These are phyloP conservation scores for Sugiyamaella valdiviana DNA, from an alignment of 805 yeast species.

Conservation along the genomic window DNA sequence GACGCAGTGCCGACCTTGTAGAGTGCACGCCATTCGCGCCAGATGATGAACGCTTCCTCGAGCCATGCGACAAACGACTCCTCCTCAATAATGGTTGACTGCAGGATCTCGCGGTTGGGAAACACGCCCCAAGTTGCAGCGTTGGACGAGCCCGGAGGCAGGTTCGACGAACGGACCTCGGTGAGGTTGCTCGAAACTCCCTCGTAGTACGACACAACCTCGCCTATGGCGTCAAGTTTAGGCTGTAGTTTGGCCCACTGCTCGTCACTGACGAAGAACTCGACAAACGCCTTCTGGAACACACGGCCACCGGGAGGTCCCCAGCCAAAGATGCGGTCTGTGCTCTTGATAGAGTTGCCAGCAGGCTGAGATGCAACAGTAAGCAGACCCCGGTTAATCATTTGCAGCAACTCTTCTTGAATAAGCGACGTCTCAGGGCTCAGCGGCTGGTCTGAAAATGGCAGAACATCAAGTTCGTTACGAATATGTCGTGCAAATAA, in stretches of 20 bases:
- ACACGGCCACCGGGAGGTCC: conserved; percentile 87
- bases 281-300: conserved; percentile 92
- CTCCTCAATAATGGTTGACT: conserved; percentile 85
- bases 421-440: conserved; percentile 87
- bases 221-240: conserved; percentile 38
- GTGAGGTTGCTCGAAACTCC: conserved; percentile 44
- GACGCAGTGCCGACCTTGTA: conserved; percentile 52
- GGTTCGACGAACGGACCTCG: conserved; percentile 42
- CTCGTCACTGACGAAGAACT: conserved; percentile 67
- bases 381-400: conserved; percentile 70
- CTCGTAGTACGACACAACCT: conserved; percentile 64
- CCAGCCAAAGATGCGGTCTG: conserved; percentile 95
- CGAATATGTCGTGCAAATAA: conserved; percentile 69
- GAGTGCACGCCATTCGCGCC: conserved; percentile 87
- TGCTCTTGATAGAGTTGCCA: conserved; percentile 65
- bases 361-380: conserved; percentile 97
- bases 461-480: conserved; percentile 68
- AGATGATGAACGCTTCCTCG: conserved; percentile 87
- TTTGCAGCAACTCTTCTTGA: conserved; percentile 79
- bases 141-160: conserved; percentile 49
- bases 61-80: conserved; percentile 95
- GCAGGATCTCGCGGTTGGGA: conserved; percentile 82
- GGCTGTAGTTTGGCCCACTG: conserved; percentile 63
- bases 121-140: conserved; percentile 99
- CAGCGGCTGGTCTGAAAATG: conserved; percentile 86